A percentile compares a stretch with the other conserved stretches of the same genome.
Evolutionary conservation across 371 early-diverging fungal species (phyloP).

Genomic region (Mucor velutinosus): DNA sequence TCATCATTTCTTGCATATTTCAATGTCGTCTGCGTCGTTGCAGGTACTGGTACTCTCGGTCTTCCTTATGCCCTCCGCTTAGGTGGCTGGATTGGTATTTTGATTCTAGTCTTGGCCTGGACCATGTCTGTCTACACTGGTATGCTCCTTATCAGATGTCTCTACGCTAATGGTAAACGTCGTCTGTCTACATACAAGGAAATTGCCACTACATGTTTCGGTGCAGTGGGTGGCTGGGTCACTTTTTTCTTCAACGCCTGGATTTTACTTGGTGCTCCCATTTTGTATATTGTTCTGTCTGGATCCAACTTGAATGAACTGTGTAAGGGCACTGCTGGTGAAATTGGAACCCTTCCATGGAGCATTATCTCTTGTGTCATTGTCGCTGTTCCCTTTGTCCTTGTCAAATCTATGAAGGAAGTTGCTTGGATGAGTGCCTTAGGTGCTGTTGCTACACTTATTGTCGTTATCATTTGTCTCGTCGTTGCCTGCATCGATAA

Average conservation of each 20-base stretch:
- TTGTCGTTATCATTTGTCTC: constrained; percentile 49
- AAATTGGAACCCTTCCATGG: constrained; percentile 49
- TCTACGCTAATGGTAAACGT: constrained; percentile 41
- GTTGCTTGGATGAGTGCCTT: constrained; percentile 64
- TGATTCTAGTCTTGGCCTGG: constrained; percentile 74
- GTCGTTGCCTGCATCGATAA: constrained; percentile 39
- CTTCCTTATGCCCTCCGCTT: constrained; percentile 74
- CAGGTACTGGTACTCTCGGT: constrained; percentile 83
- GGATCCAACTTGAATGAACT: constrained; percentile 53
- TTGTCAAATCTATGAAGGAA: constrained; percentile 64
- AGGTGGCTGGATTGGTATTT: constrained; percentile 83
- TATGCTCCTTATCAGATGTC: constrained; percentile 33
- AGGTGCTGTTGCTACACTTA: constrained; percentile 56
- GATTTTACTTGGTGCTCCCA: constrained; percentile 56
- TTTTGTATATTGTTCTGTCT: constrained; percentile 58
- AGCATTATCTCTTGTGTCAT: constrained; percentile 65
- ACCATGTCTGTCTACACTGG: constrained; percentile 64
- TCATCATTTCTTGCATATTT: constrained; percentile 55
- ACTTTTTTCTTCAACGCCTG: constrained; percentile 60
- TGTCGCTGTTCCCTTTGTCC: constrained; percentile 55
- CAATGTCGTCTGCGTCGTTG: constrained; percentile 78
- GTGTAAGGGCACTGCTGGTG: constrained; percentile 35
- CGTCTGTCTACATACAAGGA: constrained; percentile 44
- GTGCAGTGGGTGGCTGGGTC: constrained; percentile 39
- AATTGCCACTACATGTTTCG: constrained; percentile 38